A percentile compares a stretch with the other conserved stretches of the same genome.
phyloP scores from a whole-genome alignment of 1,139 yeast species.

The Candida albicans region DNA sequence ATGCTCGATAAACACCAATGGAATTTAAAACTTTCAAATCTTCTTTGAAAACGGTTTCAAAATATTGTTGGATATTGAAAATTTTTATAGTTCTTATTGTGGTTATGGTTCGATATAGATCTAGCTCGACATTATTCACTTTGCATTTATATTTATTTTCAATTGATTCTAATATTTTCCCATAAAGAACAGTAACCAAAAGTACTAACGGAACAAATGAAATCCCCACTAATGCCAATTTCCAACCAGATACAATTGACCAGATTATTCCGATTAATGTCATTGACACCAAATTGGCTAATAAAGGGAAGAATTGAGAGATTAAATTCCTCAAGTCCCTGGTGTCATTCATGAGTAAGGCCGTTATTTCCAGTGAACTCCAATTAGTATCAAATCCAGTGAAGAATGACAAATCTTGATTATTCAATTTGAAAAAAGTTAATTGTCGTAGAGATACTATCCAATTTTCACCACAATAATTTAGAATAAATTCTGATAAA shows the following conservation, averaged over 20 bases:
- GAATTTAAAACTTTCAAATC: constrained; percentile 27
- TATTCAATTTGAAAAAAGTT: constrained; percentile 49
- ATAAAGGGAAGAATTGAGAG: constrained; percentile 58
- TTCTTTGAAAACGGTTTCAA: constrained; percentile 35
- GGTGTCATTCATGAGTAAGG: constrained; percentile 75
- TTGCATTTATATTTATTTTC: constrained; percentile 63
- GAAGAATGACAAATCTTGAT: constrained; percentile 61
- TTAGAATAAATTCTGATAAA: constrained; percentile 49
- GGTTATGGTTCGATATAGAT: constrained; percentile 56
- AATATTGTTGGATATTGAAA: constrained; percentile 51
- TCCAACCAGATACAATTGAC: constrained; percentile 87
- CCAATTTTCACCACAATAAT: constrained; percentile 70
- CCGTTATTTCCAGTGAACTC: constrained; percentile 58
- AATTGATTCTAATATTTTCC: constrained; percentile 47
- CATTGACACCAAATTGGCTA: constrained; percentile 53
- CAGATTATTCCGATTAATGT: constrained; percentile 65
- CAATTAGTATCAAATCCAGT: constrained; percentile 21
- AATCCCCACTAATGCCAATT: constrained; percentile 74
- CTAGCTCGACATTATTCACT: constrained; percentile 54
- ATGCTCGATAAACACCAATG: constrained; percentile 49
- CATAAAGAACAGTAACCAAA: constrained; percentile 51
- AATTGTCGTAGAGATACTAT: constrained; percentile 52
- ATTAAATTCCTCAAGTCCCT: constrained; percentile 71
- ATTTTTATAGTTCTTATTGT: constrained; percentile 66
- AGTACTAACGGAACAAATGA: constrained; percentile 68